A percentile compares a stretch with the other conserved stretches of the same genome.
Conservation (phyloP, 768 basidiomycete genomes). For the Leucosporidium creatinivorum region DNA sequence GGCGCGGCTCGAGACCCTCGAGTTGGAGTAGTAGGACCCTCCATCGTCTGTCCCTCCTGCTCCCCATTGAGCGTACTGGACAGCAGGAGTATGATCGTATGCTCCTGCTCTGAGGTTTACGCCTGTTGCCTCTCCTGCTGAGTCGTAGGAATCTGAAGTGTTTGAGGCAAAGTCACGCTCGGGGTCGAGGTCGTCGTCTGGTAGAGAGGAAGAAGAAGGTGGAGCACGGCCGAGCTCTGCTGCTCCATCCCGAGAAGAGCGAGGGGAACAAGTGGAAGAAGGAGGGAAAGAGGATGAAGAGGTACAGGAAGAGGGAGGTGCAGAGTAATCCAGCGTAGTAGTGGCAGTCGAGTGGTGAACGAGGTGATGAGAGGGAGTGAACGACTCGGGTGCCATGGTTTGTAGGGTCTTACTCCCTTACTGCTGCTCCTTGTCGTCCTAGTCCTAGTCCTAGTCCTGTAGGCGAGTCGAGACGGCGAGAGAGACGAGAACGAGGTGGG, state of each 20-base stretch:
- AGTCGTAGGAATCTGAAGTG: conserved; percentile 29
- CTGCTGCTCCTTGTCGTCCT: too few species aligned
- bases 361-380: too few species aligned
- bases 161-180: background rate
- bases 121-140: conserved; percentile 7
- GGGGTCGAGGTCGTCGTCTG: conserved; percentile 1
- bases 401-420: too few species aligned
- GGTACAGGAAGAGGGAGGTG: background rate
- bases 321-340: background rate
- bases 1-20: conserved; percentile 20
- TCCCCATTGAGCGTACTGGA: background rate
- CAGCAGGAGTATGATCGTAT: too few species aligned
- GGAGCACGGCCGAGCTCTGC: background rate
- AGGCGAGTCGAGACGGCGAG: too few species aligned
- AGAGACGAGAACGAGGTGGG: too few species aligned
- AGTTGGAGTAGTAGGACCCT: conserved; percentile 1
- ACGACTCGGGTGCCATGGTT: too few species aligned
- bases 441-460: too few species aligned
- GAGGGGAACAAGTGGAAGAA: background rate
- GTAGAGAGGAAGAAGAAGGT: background rate
- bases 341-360: background rate
- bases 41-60: conserved; percentile 12
- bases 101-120: too few species aligned
- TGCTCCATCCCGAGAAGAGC: background rate
- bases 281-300: background rate